Percentiles rank a stretch among this genome's conserved stretches.
Conservation (phyloP, 768 basidiomycete species). For the Tylopilus sp. region DNA sequence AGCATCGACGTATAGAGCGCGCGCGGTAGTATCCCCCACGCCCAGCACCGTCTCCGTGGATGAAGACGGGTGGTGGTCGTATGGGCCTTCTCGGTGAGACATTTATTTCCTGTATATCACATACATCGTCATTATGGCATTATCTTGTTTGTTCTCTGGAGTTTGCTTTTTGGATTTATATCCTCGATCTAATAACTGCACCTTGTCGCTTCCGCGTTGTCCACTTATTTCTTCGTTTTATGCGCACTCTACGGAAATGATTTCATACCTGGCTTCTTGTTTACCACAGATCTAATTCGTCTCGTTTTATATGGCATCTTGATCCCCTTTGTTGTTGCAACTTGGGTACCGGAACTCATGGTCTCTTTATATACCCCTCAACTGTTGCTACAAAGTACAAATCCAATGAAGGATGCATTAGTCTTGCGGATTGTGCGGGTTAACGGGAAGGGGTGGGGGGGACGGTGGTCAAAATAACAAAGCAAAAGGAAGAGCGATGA, state of each 20-base stretch:
- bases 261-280: slow-evolving; percentile 11
- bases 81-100: slow-evolving; percentile 4
- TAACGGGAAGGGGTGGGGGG: slow-evolving; percentile 6
- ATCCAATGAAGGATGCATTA: slow-evolving; percentile 37
- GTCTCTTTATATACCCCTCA: slow-evolving; percentile 35
- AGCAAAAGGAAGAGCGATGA: slow-evolving; percentile 3
- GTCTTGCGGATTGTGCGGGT: slow-evolving; percentile 24
- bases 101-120: slow-evolving; percentile 2
- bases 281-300: slow-evolving; percentile 1
- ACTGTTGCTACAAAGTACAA: slow-evolving; percentile 39
- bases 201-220: not conserved
- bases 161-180: slow-evolving; percentile 18
- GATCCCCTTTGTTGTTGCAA: slow-evolving; percentile 13
- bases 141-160: not conserved
- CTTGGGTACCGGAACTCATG: slow-evolving; percentile 19
- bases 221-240: not conserved
- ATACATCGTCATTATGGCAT: not conserved
- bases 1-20: slow-evolving; percentile 46
- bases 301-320: not conserved
- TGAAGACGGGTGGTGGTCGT: slow-evolving; percentile 79
- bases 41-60: slow-evolving; percentile 71
- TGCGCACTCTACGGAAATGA: not conserved
- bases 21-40: slow-evolving; percentile 61
- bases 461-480: not conserved
- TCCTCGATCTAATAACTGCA: slow-evolving; percentile 21